Percentiles rank a stretch among this genome's conserved stretches.
Evolutionary conservation across 345 rosid species (phyloP).

Genomic region (Litchi chinensis): DNA sequence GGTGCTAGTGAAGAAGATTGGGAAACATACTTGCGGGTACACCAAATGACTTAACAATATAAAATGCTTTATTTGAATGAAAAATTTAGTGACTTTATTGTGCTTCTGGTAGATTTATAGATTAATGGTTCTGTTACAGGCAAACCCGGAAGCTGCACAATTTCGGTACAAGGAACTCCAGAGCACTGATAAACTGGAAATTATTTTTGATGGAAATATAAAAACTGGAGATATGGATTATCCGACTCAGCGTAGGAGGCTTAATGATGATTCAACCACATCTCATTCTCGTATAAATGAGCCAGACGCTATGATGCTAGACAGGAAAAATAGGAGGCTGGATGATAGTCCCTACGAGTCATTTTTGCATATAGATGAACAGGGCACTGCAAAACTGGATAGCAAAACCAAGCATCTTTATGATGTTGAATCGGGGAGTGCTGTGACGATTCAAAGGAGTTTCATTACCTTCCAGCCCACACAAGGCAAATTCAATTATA

Average conservation of each 20-base stretch:
- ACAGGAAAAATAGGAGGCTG: slow-evolving; percentile 3
- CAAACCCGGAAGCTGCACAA: slow-evolving; percentile 37
- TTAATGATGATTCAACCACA: slow-evolving; percentile 16
- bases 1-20: slow-evolving; percentile 49
- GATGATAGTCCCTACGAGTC: slow-evolving; percentile 23
- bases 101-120: background rate
- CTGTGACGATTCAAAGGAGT: slow-evolving; percentile 24
- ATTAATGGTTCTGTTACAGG: slow-evolving; percentile 28
- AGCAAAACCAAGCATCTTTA: slow-evolving; percentile 10
- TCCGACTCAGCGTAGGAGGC: slow-evolving; percentile 31
- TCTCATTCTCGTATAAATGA: slow-evolving; percentile 38
- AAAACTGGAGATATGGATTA: slow-evolving; percentile 35
- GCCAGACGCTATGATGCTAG: slow-evolving; percentile 24
- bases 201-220: slow-evolving; percentile 35
- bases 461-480: slow-evolving; percentile 26
- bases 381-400: slow-evolving; percentile 25
- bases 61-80: slow-evolving; percentile 1
- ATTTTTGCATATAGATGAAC: slow-evolving; percentile 36
- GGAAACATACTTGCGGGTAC: slow-evolving; percentile 35
- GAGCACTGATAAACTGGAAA: slow-evolving; percentile 39
- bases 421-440: slow-evolving; percentile 30
- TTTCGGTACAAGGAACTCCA: slow-evolving; percentile 37
- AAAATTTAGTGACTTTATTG: background rate
- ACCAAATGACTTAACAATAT: background rate
- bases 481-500: slow-evolving; percentile 28